Base-by-base conservation (phyloP, 2,329 filamentous ascomycete species). In the Clonostachys byssicola region DNA sequence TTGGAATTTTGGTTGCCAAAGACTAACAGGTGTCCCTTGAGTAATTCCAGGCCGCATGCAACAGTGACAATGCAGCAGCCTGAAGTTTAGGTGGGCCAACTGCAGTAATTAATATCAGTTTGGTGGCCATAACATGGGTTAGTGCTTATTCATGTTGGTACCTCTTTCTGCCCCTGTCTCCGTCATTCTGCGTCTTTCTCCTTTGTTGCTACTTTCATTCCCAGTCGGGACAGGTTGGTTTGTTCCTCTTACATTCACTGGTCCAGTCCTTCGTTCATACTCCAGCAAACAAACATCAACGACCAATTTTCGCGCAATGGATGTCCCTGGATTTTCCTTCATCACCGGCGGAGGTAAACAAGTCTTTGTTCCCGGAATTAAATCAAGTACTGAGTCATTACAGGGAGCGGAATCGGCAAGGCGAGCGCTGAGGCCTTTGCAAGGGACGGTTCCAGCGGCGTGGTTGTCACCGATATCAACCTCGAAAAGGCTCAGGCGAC, bases 381-480 rank as follows among this genome's bases (percentile, higher is more conserved):
- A 14, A 17, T 14, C 36, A 10, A n/a, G 16, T 39, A 39, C 16
- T 14, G 14, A 39, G 16, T 3, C 14, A 14, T n/a, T 39, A n/a
- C 14, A 43, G 42, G 42, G 12, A 43, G 42, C 17, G 42, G 42
- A n/a, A 43, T 43, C 17, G 42, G 42, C 12, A 17, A 23, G 35
- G 42, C 13, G 18, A 23, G 23, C 9, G 47, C 45, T 12, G 40
- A 53, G 16, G 51, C 43, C 6, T 49, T 53, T 30, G 51, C 52
- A 4, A 50, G 43, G 39, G 52, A 51, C 10, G 52, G 52, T n/a
- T 51, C 49, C 4, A n/a, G 13, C 8, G 52, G 49, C 6, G 47
- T 54, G 10, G 16, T 51, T 2, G 41, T 54, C 17, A 49, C 49
- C 12, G 52, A 54, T 34, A 12, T 51, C 17, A 49, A 53, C 10